These are phyloP conservation scores for Alternaria hordeiaustralica DNA, from an alignment of 2,329 filamentous ascomycete species.

Conservation along the genomic window DNA sequence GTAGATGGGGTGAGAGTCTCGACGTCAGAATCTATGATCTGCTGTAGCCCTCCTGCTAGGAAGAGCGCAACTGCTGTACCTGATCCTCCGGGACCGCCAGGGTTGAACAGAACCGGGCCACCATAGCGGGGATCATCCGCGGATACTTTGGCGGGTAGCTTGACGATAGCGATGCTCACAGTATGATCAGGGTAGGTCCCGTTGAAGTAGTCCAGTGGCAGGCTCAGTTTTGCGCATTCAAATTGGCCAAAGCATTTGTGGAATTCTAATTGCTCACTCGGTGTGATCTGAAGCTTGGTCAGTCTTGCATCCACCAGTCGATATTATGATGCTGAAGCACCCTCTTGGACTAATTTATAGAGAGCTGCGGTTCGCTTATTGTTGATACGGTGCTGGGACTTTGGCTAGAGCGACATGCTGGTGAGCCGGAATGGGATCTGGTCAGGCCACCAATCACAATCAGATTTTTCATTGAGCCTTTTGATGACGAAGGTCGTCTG, in stretches of 20 bases:
- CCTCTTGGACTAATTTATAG: background rate
- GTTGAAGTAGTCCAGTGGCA: slow-evolving; percentile 49
- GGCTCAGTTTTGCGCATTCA: slow-evolving; percentile 44
- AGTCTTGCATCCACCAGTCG: slow-evolving; percentile 6
- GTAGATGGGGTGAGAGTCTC: slow-evolving; percentile 12
- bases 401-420: background rate
- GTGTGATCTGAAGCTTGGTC: slow-evolving; percentile 29
- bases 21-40: slow-evolving; percentile 35
- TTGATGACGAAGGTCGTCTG: background rate
- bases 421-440: background rate
- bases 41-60: slow-evolving; percentile 32
- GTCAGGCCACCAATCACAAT: background rate
- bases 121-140: slow-evolving; percentile 48
- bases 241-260: slow-evolving; percentile 40
- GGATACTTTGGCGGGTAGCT: slow-evolving; percentile 43
- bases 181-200: slow-evolving; percentile 37
- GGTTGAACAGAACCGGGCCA: slow-evolving; percentile 53
- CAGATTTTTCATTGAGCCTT: background rate
- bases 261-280: slow-evolving; percentile 37
- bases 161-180: slow-evolving; percentile 41
- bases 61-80: slow-evolving; percentile 43
- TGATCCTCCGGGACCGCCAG: slow-evolving; percentile 53
- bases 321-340: background rate
- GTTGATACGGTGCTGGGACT: background rate
- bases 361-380: background rate